These are phyloP conservation scores for Xenosphaeropsis pyriputrescens DNA, from an alignment of 2,329 filamentous ascomycete species.

Conservation along the genomic window DNA sequence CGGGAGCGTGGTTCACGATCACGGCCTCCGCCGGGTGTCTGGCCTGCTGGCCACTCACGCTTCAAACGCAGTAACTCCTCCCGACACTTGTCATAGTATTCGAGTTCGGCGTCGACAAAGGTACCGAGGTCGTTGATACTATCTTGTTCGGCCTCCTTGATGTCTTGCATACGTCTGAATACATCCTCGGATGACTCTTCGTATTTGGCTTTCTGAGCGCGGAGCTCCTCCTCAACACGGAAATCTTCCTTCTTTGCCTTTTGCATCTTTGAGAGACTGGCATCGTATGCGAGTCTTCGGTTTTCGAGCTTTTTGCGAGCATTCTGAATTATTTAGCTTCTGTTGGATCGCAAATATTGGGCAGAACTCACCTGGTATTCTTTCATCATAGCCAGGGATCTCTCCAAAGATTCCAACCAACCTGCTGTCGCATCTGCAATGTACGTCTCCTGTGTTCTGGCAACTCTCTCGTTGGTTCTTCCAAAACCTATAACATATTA, in stretches of 20 bases:
- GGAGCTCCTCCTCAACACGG: slow-evolving; percentile 81
- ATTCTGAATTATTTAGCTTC: slow-evolving; percentile 27
- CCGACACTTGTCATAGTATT: slow-evolving; percentile 80
- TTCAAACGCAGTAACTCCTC: slow-evolving; percentile 64
- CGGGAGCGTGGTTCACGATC: slow-evolving; percentile 1
- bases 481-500: slow-evolving; percentile 44
- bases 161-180: slow-evolving; percentile 83
- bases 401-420: slow-evolving; percentile 87
- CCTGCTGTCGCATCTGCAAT: slow-evolving; percentile 61
- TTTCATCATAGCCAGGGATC: slow-evolving; percentile 87
- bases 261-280: slow-evolving; percentile 77
- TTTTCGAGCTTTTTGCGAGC: slow-evolving; percentile 90
- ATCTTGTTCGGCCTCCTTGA: slow-evolving; percentile 81
- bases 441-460: slow-evolving; percentile 73
- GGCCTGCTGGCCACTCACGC: slow-evolving; percentile 54
- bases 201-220: slow-evolving; percentile 85
- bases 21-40: slow-evolving; percentile 13
- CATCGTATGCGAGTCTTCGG: slow-evolving; percentile 79
- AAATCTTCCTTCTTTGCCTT: slow-evolving; percentile 93
- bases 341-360: slow-evolving; percentile 5
- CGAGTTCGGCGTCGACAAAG: slow-evolving; percentile 79
- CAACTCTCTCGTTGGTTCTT: slow-evolving; percentile 75
- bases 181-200: slow-evolving; percentile 93
- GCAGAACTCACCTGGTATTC: slow-evolving; percentile 67
- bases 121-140: slow-evolving; percentile 64